Conservation (phyloP, 306 rosid species). For the Vigna radiata region DNA sequence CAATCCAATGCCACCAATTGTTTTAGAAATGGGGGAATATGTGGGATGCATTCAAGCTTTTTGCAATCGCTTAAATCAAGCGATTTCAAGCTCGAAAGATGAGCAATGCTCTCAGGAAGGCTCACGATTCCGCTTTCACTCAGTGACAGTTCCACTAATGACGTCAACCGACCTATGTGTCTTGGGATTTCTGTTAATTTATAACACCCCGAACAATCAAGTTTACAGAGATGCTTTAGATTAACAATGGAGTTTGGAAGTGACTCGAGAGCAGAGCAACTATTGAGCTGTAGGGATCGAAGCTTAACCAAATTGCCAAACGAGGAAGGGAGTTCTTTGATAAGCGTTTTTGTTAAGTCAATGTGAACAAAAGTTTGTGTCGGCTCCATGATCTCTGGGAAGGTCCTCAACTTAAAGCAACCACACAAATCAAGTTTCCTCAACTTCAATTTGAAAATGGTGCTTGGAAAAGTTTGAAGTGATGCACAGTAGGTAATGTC, state of each 20-base stretch:
- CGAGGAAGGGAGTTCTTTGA: background rate
- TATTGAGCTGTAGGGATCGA: background rate
- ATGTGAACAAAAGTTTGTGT: no score
- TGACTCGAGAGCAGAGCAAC: conserved; percentile 2
- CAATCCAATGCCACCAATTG: conserved; percentile 41
- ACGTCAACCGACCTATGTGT: conserved; percentile 25
- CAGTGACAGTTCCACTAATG: conserved; percentile 29
- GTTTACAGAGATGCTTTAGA: conserved; percentile 4
- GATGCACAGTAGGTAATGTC: no score
- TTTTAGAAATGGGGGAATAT: conserved; percentile 31
- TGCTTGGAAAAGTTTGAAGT: no score
- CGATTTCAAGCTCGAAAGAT: conserved; percentile 42
- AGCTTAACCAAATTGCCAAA: conserved; percentile 22
- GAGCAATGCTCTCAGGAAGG: conserved; percentile 41
- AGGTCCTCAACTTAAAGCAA: no score
- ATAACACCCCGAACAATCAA: background rate
- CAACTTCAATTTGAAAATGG: no score
- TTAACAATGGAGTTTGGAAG: conserved; percentile 38
- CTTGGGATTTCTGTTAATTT: conserved; percentile 31
- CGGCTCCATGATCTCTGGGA: no score
- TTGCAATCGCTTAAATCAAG: conserved; percentile 43
- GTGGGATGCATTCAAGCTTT: conserved; percentile 42
- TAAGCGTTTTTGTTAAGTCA: no score
- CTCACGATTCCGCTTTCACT: background rate
- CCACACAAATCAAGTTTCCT: no score